phyloP scores from a whole-genome alignment of 23 red algal species.

The Gracilariopsis chorda region DNA sequence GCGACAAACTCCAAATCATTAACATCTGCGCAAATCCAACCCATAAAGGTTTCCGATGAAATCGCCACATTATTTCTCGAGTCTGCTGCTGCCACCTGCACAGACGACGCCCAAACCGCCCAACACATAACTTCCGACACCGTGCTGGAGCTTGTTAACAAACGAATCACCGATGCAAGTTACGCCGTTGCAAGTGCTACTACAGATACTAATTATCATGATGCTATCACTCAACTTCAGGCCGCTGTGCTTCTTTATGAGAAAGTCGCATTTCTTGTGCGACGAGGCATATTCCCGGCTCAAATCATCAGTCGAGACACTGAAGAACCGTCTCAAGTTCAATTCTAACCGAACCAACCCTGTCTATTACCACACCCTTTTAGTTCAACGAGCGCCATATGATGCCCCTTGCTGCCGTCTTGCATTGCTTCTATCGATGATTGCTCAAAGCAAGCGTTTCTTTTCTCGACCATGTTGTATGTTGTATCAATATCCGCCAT shows the following conservation, averaged over 20 bases:
- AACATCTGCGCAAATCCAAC: background rate
- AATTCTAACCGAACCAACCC: too few species aligned
- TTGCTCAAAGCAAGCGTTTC: background rate
- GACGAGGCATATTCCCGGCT: background rate
- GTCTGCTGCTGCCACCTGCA: background rate
- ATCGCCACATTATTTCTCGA: background rate
- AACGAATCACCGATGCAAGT: background rate
- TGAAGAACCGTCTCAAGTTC: background rate
- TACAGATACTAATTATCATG: slow-evolving; percentile 20
- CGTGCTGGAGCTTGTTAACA: slow-evolving; percentile 24
- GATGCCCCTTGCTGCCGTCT: background rate
- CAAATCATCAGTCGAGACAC: background rate
- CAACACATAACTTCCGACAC: slow-evolving; percentile 1
- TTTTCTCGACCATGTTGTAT: background rate
- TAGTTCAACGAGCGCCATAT: too few species aligned
- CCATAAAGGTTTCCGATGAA: background rate
- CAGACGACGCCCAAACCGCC: background rate
- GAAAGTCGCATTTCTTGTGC: background rate
- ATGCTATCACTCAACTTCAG: background rate
- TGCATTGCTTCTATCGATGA: background rate
- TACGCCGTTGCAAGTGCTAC: background rate
- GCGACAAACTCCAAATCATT: background rate
- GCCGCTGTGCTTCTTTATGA: slow-evolving; percentile 14
- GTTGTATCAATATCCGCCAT: background rate
- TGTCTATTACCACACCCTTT: too few species aligned